Base-by-base conservation (phyloP, 2,329 filamentous ascomycete genomes). In the Colletotrichum sp. region DNA sequence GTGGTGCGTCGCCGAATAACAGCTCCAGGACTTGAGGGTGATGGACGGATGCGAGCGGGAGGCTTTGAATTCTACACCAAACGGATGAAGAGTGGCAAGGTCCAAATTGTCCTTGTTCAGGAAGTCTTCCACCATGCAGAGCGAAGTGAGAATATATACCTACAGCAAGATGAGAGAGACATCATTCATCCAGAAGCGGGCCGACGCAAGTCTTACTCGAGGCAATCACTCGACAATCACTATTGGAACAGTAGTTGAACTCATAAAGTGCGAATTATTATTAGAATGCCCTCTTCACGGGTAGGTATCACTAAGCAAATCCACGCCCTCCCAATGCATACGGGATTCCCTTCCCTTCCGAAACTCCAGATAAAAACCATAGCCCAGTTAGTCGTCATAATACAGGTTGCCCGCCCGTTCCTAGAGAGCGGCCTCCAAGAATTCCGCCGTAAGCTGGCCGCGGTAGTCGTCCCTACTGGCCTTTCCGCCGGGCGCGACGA, bases 401-500 rank as follows among this genome's bases (percentile, higher is more conserved):
- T 28, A 49, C 18, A 49, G 39, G 12, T 64, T 36, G 59, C 15
- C 24, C 7, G 13, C 66, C 26, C 32, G 15, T 8, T 64, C 36
- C 71, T 75, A 78, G n/a, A 77, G 69, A 13, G 72, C 71, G 18
- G 76, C 77, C 77, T 88, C 86, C 8, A 88, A 78, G 57, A 86
- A 86, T 21, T 80, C 82, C 75, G 86, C 85, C 1, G 84, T 88
- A 72, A 87, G 76, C 16, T 68, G 77, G 6, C 82, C 81, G 8
- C 49, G 57, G 44, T 68, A 76, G 6, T 76, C 67, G 9, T 72
- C 79, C 59, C 44, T 52, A 5, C 10, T 49, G 15, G 13, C 64
- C 71, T 32, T 71, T 80, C 28, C 77, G 71, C 26, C 80, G 2
- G 89, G 88, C 2, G 85, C 78, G n/a, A 86, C 79, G 59, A 91